phyloP scores from a whole-genome alignment of 2,329 filamentous ascomycete genomes.

The Metarhizium anisopliae region DNA sequence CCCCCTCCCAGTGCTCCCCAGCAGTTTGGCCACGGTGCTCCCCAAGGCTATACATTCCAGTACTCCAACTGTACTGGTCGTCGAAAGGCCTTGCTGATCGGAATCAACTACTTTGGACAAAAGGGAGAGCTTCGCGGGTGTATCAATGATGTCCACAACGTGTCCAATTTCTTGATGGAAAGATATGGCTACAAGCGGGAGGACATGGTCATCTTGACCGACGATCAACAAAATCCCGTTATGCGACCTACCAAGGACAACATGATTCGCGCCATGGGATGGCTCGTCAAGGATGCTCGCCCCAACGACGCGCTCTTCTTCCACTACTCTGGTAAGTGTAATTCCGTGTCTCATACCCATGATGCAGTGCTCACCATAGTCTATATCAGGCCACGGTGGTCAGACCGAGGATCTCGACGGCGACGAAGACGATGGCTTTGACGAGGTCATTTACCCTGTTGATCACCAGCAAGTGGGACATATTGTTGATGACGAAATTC shows the following conservation, averaged over 20 bases:
- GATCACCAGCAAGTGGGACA: slow-evolving; percentile 62
- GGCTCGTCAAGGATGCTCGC: slow-evolving; percentile 62
- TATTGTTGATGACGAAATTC: slow-evolving; percentile 73
- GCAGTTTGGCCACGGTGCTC: slow-evolving; percentile 59
- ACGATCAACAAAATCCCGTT: slow-evolving; percentile 62
- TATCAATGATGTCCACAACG: slow-evolving; percentile 74
- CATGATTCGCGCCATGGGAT: slow-evolving; percentile 66
- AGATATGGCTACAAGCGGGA: slow-evolving; percentile 64
- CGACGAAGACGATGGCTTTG: slow-evolving; percentile 69
- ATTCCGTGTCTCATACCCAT: slow-evolving; percentile 11
- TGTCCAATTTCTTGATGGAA: slow-evolving; percentile 61
- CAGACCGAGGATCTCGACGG: slow-evolving; percentile 66
- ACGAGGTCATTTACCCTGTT: slow-evolving; percentile 72
- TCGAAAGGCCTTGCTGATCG: slow-evolving; percentile 66
- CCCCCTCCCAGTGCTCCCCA: slow-evolving; percentile 43
- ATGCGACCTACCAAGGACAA: slow-evolving; percentile 68
- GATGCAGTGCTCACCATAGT: slow-evolving; percentile 5
- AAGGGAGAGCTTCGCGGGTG: slow-evolving; percentile 64
- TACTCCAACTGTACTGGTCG: slow-evolving; percentile 67
- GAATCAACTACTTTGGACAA: slow-evolving; percentile 74
- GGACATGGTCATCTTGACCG: slow-evolving; percentile 72
- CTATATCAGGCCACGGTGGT: slow-evolving; percentile 57
- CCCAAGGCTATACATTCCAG: slow-evolving; percentile 61
- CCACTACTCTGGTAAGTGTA: slow-evolving; percentile 57
- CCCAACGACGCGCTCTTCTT: slow-evolving; percentile 72